Base-by-base conservation (phyloP, 371 early-diverging fungal species). In the Mucor sp. region DNA sequence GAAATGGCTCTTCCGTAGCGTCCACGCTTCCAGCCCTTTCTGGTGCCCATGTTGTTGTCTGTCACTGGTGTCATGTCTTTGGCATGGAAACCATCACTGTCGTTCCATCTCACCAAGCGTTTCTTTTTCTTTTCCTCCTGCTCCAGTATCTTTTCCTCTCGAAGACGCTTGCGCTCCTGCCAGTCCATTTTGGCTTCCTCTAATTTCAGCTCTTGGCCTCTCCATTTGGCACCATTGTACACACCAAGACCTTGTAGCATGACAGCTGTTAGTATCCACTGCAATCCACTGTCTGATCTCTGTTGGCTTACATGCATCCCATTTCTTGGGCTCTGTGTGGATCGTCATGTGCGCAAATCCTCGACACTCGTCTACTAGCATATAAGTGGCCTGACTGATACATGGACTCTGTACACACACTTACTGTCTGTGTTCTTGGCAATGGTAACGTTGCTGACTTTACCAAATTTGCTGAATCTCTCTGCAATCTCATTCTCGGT, bases 171-270 rank as follows among this genome's bases (percentile, higher is more conserved):
- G 63, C 84, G 77, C 55, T 82, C 83, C 68, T 75, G 73, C 78
- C 89, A 94, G 70, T 89, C 86, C 37, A 87, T 87, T 69, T 91
- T 91, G 6, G 96, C 94, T 37, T 91, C 92, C 67, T 93, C 93
- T 30, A 96, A 74, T 57, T 86, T 85, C 67, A 96, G 67, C 23
- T 80, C 79, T 57, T 83, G 75, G 30, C 95, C 96, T 74, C 90
- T 94, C 96, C 96, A 96, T 66, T 93, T 94, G n/a, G 95, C 85
- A 0, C 92, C 90, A 57, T 93, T 91, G 67, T 88, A 91, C 3
- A 85, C 72, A 3, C 83, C 74, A 2, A 91, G 41, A 59, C 89
- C 90, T 88, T 61, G 19, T 23, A 4, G 48, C 7, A 30, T 11
- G 21, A n/a, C 47, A 47, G 4, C 3, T 12, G 44, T 44, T 9